phyloP scores from a whole-genome alignment of 805 yeast genomes.

The Monosporozyma aquatica region DNA sequence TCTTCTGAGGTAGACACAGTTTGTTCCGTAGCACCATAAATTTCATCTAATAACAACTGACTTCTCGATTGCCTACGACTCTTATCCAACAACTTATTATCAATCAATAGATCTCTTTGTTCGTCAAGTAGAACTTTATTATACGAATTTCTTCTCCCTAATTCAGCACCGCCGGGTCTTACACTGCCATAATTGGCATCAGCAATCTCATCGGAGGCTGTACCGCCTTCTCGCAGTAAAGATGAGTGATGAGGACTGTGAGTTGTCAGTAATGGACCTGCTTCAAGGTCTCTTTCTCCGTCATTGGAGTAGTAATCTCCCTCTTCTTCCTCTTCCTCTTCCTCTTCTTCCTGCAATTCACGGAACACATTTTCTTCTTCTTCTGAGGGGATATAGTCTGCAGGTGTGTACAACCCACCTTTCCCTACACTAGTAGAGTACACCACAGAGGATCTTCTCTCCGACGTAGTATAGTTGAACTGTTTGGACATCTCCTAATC shows the following conservation, averaged over 20 bases:
- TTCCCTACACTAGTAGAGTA: slow-evolving; percentile 30
- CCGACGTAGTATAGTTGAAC: slow-evolving; percentile 22
- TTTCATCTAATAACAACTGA: slow-evolving; percentile 6
- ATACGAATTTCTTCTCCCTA: slow-evolving; percentile 8
- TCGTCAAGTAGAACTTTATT: slow-evolving; percentile 21
- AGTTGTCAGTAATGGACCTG: background rate
- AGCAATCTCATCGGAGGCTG: background rate
- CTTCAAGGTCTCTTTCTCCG: slow-evolving; percentile 5
- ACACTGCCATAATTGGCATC: slow-evolving; percentile 4
- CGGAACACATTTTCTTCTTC: slow-evolving; percentile 11
- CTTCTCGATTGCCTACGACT: slow-evolving; percentile 5
- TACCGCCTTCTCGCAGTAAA: background rate
- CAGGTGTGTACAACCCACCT: slow-evolving; percentile 26
- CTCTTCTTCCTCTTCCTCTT: too few relatives aligned
- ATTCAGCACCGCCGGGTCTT: background rate
- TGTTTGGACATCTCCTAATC: slow-evolving; percentile 14
- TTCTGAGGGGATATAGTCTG: slow-evolving; percentile 20
- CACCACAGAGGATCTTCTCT: slow-evolving; percentile 27
- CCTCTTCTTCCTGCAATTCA: slow-evolving; percentile 6
- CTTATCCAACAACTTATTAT: slow-evolving; percentile 21
- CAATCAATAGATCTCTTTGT: slow-evolving; percentile 28
- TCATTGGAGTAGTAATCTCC: too few relatives aligned
- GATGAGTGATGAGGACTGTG: background rate
- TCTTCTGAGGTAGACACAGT: slow-evolving; percentile 6
- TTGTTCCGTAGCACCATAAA: slow-evolving; percentile 10